phyloP scores from a whole-genome alignment of 805 yeast species.

The Yamadazyma sp. region DNA sequence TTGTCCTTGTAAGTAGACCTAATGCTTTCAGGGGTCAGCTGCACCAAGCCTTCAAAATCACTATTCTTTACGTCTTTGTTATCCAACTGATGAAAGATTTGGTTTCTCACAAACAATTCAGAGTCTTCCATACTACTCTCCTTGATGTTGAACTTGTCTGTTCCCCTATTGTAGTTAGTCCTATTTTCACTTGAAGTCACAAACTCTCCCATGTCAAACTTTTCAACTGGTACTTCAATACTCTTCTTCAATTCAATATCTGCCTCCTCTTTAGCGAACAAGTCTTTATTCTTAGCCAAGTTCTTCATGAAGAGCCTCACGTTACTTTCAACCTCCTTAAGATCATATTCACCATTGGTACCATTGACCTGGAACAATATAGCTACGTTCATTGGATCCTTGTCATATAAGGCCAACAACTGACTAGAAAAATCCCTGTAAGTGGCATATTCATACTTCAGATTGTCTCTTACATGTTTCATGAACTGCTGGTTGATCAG shows the following conservation, averaged over 20 bases:
- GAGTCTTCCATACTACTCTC: conserved; percentile 13
- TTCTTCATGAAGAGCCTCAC: conserved; percentile 11
- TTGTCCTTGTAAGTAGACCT: conserved; percentile 15
- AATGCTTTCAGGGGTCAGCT: conserved; percentile 20
- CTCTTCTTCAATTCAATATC: conserved; percentile 9
- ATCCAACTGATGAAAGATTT: conserved; percentile 14
- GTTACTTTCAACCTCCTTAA: conserved; percentile 5
- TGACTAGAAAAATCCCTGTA: conserved; percentile 5
- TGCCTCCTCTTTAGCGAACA: conserved; percentile 6
- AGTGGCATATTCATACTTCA: conserved; percentile 7
- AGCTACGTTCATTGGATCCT: conserved; percentile 11
- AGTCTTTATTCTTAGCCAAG: conserved; percentile 9
- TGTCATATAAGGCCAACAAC: conserved; percentile 2
- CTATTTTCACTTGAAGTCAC: not conserved
- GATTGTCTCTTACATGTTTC: conserved; percentile 4
- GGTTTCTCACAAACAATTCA: conserved; percentile 17
- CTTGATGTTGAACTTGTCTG: conserved; percentile 9
- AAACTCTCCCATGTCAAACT: conserved; percentile 23
- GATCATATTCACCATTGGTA: not conserved
- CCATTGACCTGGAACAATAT: conserved; percentile 6
- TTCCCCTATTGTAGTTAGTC: conserved; percentile 3
- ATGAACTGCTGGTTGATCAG: conserved; percentile 7
- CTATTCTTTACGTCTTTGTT: conserved; percentile 12
- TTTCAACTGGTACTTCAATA: conserved; percentile 16
- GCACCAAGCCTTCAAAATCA: conserved; percentile 17